Conservation (phyloP, 495 filamentous ascomycete genomes). For the Penicillium robsamsonii region DNA sequence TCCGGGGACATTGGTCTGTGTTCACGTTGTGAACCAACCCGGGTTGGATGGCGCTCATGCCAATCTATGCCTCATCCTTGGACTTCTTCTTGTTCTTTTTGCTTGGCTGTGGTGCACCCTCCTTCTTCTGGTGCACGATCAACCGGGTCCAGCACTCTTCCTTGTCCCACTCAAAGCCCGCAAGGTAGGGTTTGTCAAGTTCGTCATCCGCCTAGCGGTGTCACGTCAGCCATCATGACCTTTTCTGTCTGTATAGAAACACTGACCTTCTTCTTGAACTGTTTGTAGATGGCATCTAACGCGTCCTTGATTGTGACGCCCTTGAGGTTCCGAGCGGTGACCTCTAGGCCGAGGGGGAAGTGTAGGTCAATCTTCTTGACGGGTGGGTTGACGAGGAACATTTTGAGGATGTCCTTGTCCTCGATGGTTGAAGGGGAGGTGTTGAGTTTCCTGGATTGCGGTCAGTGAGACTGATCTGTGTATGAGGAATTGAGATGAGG, state of each 20-base stretch:
- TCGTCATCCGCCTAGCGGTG: constrained; percentile 77
- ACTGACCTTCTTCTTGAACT: constrained; percentile 86
- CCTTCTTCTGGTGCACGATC: constrained; percentile 78
- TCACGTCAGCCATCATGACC: constrained; percentile 15
- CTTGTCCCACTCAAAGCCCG: constrained; percentile 93
- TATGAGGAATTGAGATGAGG: constrained; percentile 5
- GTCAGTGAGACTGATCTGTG: constrained; percentile 9
- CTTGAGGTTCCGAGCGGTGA: constrained; percentile 84
- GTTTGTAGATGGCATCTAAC: constrained; percentile 88
- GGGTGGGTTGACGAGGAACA: constrained; percentile 71
- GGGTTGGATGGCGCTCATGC: not conserved
- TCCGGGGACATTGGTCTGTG: not conserved
- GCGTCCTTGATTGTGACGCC: constrained; percentile 96
- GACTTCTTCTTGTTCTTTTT: constrained; percentile 72
- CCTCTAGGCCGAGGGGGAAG: constrained; percentile 81
- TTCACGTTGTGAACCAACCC: not conserved
- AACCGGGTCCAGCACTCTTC: constrained; percentile 76
- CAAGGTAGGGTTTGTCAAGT: constrained; percentile 73
- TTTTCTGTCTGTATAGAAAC: not conserved
- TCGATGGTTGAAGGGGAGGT: constrained; percentile 72
- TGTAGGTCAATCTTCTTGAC: constrained; percentile 93
- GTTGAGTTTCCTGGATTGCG: constrained; percentile 74
- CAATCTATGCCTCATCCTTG: constrained; percentile 40
- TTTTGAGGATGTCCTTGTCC: constrained; percentile 77
- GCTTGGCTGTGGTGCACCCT: constrained; percentile 50